Evolutionary conservation across 2,329 filamentous ascomycete species (phyloP), one percentile per base, ranked within the genome.

Genomic region (Pseudogymnoascus pannorum): DNA sequence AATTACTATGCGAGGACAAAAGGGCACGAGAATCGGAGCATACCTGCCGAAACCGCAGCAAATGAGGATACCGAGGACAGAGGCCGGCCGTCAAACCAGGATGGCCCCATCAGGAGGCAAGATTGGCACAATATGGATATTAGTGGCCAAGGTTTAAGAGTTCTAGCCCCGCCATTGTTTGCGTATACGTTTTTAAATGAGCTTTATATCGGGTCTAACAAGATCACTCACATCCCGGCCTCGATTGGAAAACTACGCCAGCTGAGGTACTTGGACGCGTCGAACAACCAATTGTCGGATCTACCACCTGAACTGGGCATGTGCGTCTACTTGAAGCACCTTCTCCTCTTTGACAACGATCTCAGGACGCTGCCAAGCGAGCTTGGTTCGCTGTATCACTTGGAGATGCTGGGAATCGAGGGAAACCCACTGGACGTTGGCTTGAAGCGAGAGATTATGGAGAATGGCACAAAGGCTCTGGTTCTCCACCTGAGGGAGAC

Each of bases 91-190:
- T 81, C 87, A 68, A 87, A 87, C 68, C 79, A 89, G 61, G 84
- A 89, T 63, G 83, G 83, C 69, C 79, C 83, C 63, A 80, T 83
- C 65, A 85, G 86, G 69, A 79, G 87, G 66, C 89, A 96, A 74
- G 88, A 92, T 70, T 97, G 94, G 94, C 85, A 91, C 73, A 92
- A 92, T 66, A 80, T 99, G 68, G 94, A 99, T 75, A 87, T 97
- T 73, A 94, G 92, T 68, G 94, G 94, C n/a, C 94, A 97, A 77
- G 93, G 93, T 18, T 79, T 99, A 57, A 88, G 92, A 67, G 89
- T 91, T 63, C 80, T 99, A 31, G 87, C 92, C 1, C 78, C 84
- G 7, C 84, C 88, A 48, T 79, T 99, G 31, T 97, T 97, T 77
- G 81, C 83, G 67, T 99, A 97, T 75, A 82, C 82, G 48, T 97